Conservation (phyloP, 2,329 filamentous ascomycete species). For the Colletotrichum sp. region DNA sequence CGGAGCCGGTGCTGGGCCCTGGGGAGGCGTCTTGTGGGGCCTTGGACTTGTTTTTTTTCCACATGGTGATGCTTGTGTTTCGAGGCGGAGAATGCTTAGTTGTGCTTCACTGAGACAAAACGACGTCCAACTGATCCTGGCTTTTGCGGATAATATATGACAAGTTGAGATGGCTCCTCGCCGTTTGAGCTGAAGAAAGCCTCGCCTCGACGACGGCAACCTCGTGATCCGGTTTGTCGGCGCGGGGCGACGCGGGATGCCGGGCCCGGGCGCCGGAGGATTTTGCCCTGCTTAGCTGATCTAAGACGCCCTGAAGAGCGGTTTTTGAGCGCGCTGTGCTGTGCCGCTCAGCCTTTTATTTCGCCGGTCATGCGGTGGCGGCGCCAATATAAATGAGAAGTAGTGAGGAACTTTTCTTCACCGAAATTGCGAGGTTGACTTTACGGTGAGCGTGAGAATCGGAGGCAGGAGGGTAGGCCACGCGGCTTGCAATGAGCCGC, state of each 20-base stretch:
- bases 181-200: not conserved
- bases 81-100: not conserved
- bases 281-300: not conserved
- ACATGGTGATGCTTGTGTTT: not conserved
- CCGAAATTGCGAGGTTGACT: not conserved
- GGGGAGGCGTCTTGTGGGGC: not conserved
- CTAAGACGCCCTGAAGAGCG: not conserved
- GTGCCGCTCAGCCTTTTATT: not conserved
- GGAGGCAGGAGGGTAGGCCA: not conserved
- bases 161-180: not conserved
- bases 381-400: not conserved
- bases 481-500: not conserved
- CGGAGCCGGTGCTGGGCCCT: not conserved
- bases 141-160: not conserved
- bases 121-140: not conserved
- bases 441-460: too few species aligned
- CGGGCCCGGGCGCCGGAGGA: not conserved
- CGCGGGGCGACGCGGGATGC: not conserved
- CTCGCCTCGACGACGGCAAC: fast-evolving
- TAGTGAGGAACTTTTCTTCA: not conserved
- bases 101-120: not conserved
- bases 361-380: fast-evolving
- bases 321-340: not conserved
- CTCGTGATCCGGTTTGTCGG: not conserved
- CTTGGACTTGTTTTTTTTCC: not conserved